Conservation (phyloP, 306 rosid species). For the Canavalia ensiformis region DNA sequence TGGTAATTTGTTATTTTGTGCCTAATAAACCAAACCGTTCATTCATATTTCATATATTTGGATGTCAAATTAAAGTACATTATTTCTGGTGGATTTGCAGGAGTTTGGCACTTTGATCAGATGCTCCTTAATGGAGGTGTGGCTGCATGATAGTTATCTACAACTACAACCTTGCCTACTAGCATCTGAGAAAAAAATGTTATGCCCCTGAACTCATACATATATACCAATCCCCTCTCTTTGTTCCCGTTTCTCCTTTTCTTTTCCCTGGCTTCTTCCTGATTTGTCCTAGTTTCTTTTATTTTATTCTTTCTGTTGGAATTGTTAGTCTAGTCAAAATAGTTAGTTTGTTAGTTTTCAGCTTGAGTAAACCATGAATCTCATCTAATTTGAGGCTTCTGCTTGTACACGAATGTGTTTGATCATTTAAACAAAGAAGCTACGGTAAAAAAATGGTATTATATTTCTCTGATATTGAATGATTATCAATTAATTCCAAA, state of each 20-base stretch:
- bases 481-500: not conserved
- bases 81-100: constrained; percentile 42
- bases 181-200: not conserved
- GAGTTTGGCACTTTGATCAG: constrained; percentile 61
- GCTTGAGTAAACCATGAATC: not conserved
- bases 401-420: not conserved
- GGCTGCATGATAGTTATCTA: constrained; percentile 34
- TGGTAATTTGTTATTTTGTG: constrained; percentile 39
- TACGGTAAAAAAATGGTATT: not conserved
- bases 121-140: constrained; percentile 49
- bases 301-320: not conserved
- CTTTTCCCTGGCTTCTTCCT: not conserved
- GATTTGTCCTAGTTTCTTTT: not conserved
- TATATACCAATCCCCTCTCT: not conserved
- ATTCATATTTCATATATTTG: not conserved
- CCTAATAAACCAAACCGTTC: not conserved
- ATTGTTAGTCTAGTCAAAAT: not conserved
- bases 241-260: too few relatives aligned
- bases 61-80: constrained; percentile 10
- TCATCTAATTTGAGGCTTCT: not conserved
- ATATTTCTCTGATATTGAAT: not conserved
- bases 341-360: not conserved
- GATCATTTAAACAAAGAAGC: constrained; percentile 18
- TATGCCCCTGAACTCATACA: not conserved
- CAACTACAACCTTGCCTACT: not conserved